A percentile compares a stretch with the other conserved stretches of the same genome.
These are phyloP conservation scores for Claviceps fusiformis DNA, from an alignment of 2,329 filamentous ascomycete species.

Conservation along the genomic window DNA sequence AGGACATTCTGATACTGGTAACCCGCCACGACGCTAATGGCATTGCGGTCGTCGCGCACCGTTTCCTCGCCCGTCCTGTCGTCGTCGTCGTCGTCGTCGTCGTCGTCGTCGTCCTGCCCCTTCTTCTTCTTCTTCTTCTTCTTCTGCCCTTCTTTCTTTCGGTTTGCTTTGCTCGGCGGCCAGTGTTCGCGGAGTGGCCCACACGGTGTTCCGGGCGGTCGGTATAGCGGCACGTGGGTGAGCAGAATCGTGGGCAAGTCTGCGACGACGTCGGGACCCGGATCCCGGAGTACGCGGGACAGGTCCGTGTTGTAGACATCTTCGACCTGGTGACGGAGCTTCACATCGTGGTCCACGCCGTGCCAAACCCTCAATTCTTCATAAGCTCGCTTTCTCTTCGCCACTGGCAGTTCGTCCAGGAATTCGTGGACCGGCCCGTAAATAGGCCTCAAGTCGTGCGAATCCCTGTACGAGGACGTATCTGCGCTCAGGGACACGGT, in stretches of 20 bases:
- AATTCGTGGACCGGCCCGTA: slow-evolving; percentile 69
- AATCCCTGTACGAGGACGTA: slow-evolving; percentile 35
- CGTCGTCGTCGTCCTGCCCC: no score
- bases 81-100: no score
- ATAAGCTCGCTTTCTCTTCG: slow-evolving; percentile 54
- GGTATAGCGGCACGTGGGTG: slow-evolving; percentile 81
- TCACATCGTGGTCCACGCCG: slow-evolving; percentile 41
- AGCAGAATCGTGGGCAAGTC: slow-evolving; percentile 81
- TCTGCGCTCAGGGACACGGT: slow-evolving; percentile 73
- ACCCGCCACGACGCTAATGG: slow-evolving; percentile 62
- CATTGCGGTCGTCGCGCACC: slow-evolving; percentile 43
- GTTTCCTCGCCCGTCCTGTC: slow-evolving; percentile 20
- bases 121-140: not conserved
- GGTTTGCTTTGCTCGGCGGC: slow-evolving; percentile 48
- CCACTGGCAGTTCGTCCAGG: slow-evolving; percentile 48
- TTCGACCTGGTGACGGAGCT: slow-evolving; percentile 46
- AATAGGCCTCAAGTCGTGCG: slow-evolving; percentile 44
- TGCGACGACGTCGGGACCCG: slow-evolving; percentile 28
- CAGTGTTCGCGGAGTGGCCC: slow-evolving; percentile 75
- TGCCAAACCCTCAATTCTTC: slow-evolving; percentile 54
- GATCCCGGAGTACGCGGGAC: slow-evolving; percentile 19
- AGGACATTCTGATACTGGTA: slow-evolving; percentile 98
- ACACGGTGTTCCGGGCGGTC: slow-evolving; percentile 70
- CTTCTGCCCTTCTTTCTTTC: slow-evolving; percentile 14
- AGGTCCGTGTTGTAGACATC: slow-evolving; percentile 35